phyloP scores from a whole-genome alignment of 129 eudicot genomes.

The Lactuca saligna region DNA sequence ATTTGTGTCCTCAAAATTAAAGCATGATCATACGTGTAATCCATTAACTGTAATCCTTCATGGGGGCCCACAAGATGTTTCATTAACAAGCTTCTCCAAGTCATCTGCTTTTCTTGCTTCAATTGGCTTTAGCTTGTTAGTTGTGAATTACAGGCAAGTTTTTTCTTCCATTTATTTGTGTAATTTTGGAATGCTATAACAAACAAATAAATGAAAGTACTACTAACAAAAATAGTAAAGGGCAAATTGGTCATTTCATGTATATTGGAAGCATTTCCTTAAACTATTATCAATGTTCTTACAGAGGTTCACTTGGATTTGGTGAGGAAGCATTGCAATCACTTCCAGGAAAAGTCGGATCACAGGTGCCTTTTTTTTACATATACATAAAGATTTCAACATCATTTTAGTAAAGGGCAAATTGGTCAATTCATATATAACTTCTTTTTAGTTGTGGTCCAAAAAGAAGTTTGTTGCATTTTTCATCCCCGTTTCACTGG shows the following conservation, averaged over 20 bases:
- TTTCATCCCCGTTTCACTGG: too few relatives aligned
- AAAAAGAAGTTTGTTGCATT: too few relatives aligned
- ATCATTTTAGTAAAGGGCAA: background rate
- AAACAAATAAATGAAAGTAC: too few relatives aligned
- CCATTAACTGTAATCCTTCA: conserved; percentile 88
- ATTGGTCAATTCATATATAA: background rate
- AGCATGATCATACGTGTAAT: conserved; percentile 35
- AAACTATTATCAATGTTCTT: conserved; percentile 6
- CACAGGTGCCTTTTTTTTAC: conserved; percentile 58
- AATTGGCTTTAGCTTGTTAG: conserved; percentile 79
- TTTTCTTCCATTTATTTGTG: too few relatives aligned
- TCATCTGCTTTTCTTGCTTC: conserved; percentile 75
- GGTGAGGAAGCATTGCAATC: conserved; percentile 99
- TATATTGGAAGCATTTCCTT: conserved; percentile 3
- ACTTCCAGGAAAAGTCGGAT: conserved; percentile 80
- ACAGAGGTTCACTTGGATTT: conserved; percentile 95
- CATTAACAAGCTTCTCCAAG: conserved; percentile 68
- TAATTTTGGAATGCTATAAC: too few relatives aligned
- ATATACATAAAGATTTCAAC: background rate
- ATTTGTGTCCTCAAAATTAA: conserved; percentile 71
- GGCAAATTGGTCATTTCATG: too few relatives aligned
- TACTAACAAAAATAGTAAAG: too few relatives aligned
- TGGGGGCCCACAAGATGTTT: conserved; percentile 83
- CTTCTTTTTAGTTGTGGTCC: too few relatives aligned
- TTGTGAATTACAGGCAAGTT: conserved; percentile 80